Base-by-base conservation (phyloP, 495 filamentous ascomycete genomes). In the Peziza echinospora region DNA sequence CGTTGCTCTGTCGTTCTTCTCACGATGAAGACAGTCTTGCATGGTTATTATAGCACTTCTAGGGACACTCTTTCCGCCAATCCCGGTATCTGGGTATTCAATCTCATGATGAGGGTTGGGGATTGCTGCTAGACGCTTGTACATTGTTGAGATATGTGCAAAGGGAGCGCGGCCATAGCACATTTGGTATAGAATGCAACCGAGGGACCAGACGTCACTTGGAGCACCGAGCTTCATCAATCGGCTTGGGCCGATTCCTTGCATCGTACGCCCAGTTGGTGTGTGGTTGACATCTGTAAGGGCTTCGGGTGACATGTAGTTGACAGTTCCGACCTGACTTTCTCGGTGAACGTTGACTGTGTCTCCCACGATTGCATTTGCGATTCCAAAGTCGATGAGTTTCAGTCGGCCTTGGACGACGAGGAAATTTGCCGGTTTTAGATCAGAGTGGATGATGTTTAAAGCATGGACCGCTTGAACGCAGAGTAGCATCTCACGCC, bases 401-500 rank as follows among this genome's bases (percentile, higher is more conserved):
- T 91, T 91, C 25, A 92, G 65, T 13, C 77, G 70, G 26, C 84
- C 84, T 52, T 84, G 73, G 11, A 85, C 78, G n/a, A 91, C 67
- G 37, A 92, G 78, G 51, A 92, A 92, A 53, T 92, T 97, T 49
- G 85, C 84, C 1, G 89, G 89, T 57, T 97, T 97, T 24, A 97
- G 70, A 58, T 97, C 89, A 2, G 82, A 91, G 62, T 97, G 89
- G 9, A 97, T 86, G 44, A 97, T 84, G 59, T 93, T 85, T 53
- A 76, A 66, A 0, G 76, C 69, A 58, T 97, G 89, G 0, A 97
- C 84, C 2, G 86, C 72, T 44, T 81, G 72, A 4, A 97, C 77
- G 61, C 89, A 97, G 55, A 91, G 83, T 3, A 97, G 79, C 91
- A 97, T 96, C 64, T 97, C 89, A 57, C 85, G 84, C 89, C 89